These are phyloP conservation scores for Yamadazyma atlantica DNA, from an alignment of 1,139 yeast species.

Conservation along the genomic window DNA sequence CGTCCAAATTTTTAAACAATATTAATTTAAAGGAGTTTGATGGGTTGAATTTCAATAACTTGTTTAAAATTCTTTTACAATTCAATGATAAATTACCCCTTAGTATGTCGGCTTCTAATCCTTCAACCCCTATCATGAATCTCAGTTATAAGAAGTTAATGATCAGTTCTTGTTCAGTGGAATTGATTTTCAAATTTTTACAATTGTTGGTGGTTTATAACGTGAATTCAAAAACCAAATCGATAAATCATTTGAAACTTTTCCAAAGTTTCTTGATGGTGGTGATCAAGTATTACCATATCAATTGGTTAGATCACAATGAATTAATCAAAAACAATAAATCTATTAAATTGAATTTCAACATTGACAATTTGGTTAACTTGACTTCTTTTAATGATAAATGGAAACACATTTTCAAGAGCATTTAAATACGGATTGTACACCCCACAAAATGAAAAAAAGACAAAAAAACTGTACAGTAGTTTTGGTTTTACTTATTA, in stretches of 20 bases:
- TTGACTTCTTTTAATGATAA: slow-evolving; percentile 39
- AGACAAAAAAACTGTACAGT: too few relatives aligned
- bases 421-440: too few relatives aligned
- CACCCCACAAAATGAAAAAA: too few relatives aligned
- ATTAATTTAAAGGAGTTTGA: slow-evolving; percentile 33
- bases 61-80: slow-evolving; percentile 38
- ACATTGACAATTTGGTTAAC: slow-evolving; percentile 32
- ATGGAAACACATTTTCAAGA: slow-evolving; percentile 33
- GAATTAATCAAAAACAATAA: slow-evolving; percentile 36
- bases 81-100: slow-evolving; percentile 44
- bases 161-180: slow-evolving; percentile 27
- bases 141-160: slow-evolving; percentile 15
- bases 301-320: slow-evolving; percentile 40
- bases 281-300: slow-evolving; percentile 40
- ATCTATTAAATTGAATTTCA: slow-evolving; percentile 40
- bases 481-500: background rate
- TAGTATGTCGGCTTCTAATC: slow-evolving; percentile 48
- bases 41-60: slow-evolving; percentile 26
- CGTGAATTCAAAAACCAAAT: slow-evolving; percentile 32
- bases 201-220: slow-evolving; percentile 40
- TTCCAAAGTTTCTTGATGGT: slow-evolving; percentile 36
- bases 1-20: slow-evolving; percentile 25
- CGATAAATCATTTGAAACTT: slow-evolving; percentile 31
- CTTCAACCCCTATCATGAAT: slow-evolving; percentile 38
- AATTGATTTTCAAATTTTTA: slow-evolving; percentile 29